Percentiles rank a stretch among this genome's conserved stretches.
These are phyloP conservation scores for Floccularia luteovirens DNA, from an alignment of 768 basidiomycete genomes.

Conservation along the genomic window DNA sequence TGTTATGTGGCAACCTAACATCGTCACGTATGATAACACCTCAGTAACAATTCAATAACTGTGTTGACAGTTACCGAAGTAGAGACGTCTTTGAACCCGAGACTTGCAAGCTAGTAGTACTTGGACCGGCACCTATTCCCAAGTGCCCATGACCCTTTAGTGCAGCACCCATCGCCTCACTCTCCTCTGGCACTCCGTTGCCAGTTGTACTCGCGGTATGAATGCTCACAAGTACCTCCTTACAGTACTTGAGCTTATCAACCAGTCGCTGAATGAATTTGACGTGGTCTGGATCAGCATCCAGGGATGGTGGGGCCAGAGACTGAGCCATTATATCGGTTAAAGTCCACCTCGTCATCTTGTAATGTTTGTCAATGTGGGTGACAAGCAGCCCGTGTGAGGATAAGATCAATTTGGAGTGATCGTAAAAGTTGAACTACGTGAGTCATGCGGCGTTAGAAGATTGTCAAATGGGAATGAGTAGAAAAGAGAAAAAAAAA, in stretches of 20 bases:
- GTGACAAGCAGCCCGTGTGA: conserved; percentile 73
- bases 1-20: conserved; percentile 1
- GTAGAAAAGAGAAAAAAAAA: conserved; percentile 1
- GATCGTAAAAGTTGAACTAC: conserved; percentile 99
- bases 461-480: conserved; percentile 5
- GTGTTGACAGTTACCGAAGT: neutral
- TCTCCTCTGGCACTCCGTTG: conserved; percentile 16
- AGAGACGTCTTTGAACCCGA: conserved; percentile 2
- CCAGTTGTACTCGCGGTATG: conserved; percentile 45
- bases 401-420: conserved; percentile 89
- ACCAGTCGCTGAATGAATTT: conserved; percentile 60
- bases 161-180: conserved; percentile 6
- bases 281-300: conserved; percentile 42
- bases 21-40: neutral
- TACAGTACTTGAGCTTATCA: conserved; percentile 81
- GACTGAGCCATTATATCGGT: conserved; percentile 60
- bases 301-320: conserved; percentile 18
- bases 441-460: conserved; percentile 28
- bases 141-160: too few species aligned
- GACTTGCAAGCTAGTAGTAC: neutral
- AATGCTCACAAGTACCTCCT: conserved; percentile 74
- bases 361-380: conserved; percentile 87
- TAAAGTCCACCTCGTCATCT: conserved; percentile 65
- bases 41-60: neutral
- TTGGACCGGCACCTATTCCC: too few species aligned